Evolutionary conservation across 1,284 basidiomycete species (phyloP).

Genomic region (Nidula niveotomentosa): DNA sequence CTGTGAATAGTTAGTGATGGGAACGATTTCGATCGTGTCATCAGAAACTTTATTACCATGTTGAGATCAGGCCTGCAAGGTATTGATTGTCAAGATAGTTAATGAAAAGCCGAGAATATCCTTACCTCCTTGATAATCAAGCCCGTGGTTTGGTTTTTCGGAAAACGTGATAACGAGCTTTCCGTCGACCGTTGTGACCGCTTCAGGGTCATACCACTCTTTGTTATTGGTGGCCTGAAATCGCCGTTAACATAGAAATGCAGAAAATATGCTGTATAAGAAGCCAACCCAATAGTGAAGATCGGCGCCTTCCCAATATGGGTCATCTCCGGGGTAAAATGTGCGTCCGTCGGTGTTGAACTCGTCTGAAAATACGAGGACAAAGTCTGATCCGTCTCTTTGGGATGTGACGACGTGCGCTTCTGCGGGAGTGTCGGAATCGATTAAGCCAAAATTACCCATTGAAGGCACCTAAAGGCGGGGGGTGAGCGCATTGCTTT

Average conservation of each 20-base stretch:
- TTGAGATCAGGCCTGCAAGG: slow-evolving; percentile 46
- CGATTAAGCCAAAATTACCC: slow-evolving; percentile 63
- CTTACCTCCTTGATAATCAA: slow-evolving; percentile 73
- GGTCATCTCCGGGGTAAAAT: slow-evolving; percentile 65
- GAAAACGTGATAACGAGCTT: slow-evolving; percentile 80
- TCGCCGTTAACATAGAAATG: too few species aligned
- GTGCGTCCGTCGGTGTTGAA: slow-evolving; percentile 74
- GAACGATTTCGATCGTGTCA: not conserved
- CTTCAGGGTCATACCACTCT: slow-evolving; percentile 74
- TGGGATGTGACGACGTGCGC: slow-evolving; percentile 49
- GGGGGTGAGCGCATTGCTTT: not conserved
- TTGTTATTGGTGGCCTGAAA: slow-evolving; percentile 54
- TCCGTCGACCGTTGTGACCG: slow-evolving; percentile 79
- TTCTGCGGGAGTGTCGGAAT: slow-evolving; percentile 62
- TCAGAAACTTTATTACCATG: slow-evolving; percentile 27
- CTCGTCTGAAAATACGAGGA: slow-evolving; percentile 71
- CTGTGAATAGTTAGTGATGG: slow-evolving; percentile 12
- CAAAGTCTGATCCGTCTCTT: slow-evolving; percentile 43
- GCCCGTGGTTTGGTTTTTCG: slow-evolving; percentile 61
- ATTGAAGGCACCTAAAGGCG: slow-evolving; percentile 43
- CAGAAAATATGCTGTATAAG: not conserved
- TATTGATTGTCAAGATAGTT: slow-evolving; percentile 1
- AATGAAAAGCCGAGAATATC: not conserved
- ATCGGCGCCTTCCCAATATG: slow-evolving; percentile 71
- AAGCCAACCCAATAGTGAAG: slow-evolving; percentile 67